Base-by-base conservation (phyloP, 2,329 filamentous ascomycete genomes). In the Diplocarpon mali region DNA sequence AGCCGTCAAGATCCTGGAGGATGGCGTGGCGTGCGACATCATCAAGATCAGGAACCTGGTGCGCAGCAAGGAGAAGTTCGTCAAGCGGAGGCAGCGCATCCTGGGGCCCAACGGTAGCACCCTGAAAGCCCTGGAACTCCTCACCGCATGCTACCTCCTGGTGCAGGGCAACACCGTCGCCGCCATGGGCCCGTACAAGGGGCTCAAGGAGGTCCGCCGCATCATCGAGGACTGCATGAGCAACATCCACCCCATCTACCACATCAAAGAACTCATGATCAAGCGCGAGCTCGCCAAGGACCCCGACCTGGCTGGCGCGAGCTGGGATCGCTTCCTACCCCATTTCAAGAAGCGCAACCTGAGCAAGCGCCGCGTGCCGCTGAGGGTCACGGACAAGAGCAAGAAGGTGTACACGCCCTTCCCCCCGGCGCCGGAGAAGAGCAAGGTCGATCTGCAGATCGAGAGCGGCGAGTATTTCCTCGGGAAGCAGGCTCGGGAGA, bases 361-460 rank as follows among this genome's bases (percentile, higher is more conserved):
- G 53, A 88, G 78, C 69, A 89, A 88, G 69, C 76, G 92, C 54
- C 77, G 78, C 55, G 78, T 81, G 57, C 93, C 92, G 0, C 77
- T 78, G 71, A 87, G 85, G 60, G 80, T 98, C 62, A 87, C 78
- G 43, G 89, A 98, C 71, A 98, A 98, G 75, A 67, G 71, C 62
- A 94, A 90, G 76, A 96, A 95, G 75, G 67, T 73, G 11, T 98
- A 95, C 72, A 98, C 93, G 53, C 90, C 92, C 9, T 98, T 98
- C 80, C 92, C 92, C 39, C 92, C 92, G 6, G 78, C 88, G 35
- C 88, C 89, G 54, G 90, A 98, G 73, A 95, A 95, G 85, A 95
- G 89, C 78, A 98, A 96, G 78, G 77, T 98, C 57, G 92, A 98
- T 67, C 68, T 88, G 66, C 90, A 98, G 74, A 95, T 98, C 69